These are phyloP conservation scores for Sicyos edulis DNA, from an alignment of 306 rosid genomes.

Conservation along the genomic window DNA sequence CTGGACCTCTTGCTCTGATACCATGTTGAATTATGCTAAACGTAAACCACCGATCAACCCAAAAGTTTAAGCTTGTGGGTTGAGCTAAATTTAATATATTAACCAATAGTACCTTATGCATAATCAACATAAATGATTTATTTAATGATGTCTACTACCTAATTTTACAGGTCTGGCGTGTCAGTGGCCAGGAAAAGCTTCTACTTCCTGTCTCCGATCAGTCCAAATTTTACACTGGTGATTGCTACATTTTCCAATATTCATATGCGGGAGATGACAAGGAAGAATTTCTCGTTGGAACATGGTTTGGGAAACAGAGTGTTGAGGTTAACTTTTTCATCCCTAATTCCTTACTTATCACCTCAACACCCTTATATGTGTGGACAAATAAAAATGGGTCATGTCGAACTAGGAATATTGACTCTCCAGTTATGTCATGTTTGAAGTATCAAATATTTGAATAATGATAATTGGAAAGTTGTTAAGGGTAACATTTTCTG, in stretches of 20 bases:
- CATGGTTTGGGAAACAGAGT: conserved; percentile 84
- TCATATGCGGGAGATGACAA: conserved; percentile 89
- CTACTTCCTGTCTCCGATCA: conserved; percentile 72
- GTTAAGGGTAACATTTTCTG: conserved; percentile 2
- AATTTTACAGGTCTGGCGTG: conserved; percentile 79
- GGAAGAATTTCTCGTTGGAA: conserved; percentile 78
- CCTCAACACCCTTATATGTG: neutral
- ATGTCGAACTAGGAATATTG: neutral
- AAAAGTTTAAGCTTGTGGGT: too few species aligned
- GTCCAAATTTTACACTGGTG: conserved; percentile 80
- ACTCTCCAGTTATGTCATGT: neutral
- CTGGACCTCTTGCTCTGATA: too few species aligned
- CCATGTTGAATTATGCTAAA: too few species aligned
- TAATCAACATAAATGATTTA: neutral
- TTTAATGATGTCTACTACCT: conserved; percentile 29
- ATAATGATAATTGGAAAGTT: neutral
- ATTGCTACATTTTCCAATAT: conserved; percentile 85
- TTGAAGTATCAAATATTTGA: conserved; percentile 10
- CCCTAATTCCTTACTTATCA: neutral
- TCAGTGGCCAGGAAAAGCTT: conserved; percentile 69
- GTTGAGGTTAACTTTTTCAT: conserved; percentile 58
- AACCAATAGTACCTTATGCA: neutral
- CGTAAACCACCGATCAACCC: too few species aligned
- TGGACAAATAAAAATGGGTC: neutral
- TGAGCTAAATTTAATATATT: too few species aligned